Evolutionary conservation across 139 green algal species (phyloP), one percentile per base, ranked within the genome.

Genomic region (Pedinophyceae sp.): DNA sequence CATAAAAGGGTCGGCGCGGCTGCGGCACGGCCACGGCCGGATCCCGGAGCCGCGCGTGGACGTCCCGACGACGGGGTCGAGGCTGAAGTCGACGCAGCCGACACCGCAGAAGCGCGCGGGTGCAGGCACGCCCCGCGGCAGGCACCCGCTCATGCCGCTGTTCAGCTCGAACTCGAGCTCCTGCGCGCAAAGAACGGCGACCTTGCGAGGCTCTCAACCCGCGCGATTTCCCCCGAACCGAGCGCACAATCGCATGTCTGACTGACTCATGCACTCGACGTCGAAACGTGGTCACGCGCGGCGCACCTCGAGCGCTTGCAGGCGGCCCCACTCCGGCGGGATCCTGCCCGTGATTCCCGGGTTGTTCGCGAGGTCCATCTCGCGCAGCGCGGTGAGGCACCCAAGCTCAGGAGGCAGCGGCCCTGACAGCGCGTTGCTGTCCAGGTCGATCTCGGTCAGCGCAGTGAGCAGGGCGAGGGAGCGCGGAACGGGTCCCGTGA

Each of bases 131-230:
- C 45, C 50, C 7, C 38, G 24, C 15, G 58, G 58, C 2, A 65
- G 5, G 40, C 58, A 65, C 28, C 58, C 58, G n/a, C 7, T 10
- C 13, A 65, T 23, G 20, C n/a, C 58, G 6, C 13, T 7, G 27
- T 65, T 65, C 45, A 27, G 50, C 22, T 65, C 58, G 2, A 65
- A 4, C 58, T 65, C 50, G 24, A 59, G 24, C 57, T 64, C 57
- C 1, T 52, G 38, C n/a, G 57, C 45, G 19, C 57, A 58, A 22
- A 2, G 54, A 4, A 16, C 24, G n/a, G n/a, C n/a, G n/a, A n/a
- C n/a, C n/a, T n/a, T n/a, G n/a, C n/a, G n/a, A n/a, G n/a, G n/a
- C n/a, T n/a, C n/a, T n/a, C n/a, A n/a, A n/a, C n/a, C n/a, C n/a
- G n/a, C n/a, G n/a, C n/a, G n/a, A n/a, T n/a, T n/a, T n/a, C n/a